These are phyloP conservation scores for Zostera marina DNA, from an alignment of 116 monocot species.

Conservation along the genomic window DNA sequence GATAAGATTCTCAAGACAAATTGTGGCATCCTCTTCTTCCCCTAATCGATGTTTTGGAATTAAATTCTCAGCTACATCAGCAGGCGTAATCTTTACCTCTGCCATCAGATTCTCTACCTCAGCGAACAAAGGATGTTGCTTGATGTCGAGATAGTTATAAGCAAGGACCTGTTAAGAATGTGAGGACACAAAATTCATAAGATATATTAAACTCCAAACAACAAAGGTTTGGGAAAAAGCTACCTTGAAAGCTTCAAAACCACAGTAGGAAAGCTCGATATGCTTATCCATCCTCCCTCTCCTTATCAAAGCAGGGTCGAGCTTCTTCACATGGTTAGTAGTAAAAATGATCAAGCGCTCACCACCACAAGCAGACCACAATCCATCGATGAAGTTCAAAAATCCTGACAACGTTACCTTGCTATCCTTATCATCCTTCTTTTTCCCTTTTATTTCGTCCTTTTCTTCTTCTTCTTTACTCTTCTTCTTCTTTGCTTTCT, in stretches of 20 bases:
- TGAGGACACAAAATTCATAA: too few relatives aligned
- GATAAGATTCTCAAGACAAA: background rate
- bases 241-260: constrained; percentile 1
- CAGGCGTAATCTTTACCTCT: constrained; percentile 6
- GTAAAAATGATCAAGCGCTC: constrained; percentile 39
- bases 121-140: background rate
- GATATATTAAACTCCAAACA: too few relatives aligned
- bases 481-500: constrained; percentile 3
- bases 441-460: background rate
- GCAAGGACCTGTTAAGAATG: background rate
- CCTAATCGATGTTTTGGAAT: background rate
- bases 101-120: constrained; percentile 3
- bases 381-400: constrained; percentile 36
- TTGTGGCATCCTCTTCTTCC: background rate
- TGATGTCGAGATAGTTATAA: constrained; percentile 1
- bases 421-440: constrained; percentile 8
- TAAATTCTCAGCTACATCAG: constrained; percentile 8
- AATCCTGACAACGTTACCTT: constrained; percentile 21
- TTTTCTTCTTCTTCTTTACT: constrained; percentile 9
- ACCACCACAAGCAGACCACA: constrained; percentile 40
- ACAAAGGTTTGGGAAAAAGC: background rate
- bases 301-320: constrained; percentile 33
- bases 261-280: constrained; percentile 16
- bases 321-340: constrained; percentile 33
- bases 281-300: constrained; percentile 38